These are phyloP conservation scores for Amanita pseudoporphyria DNA, from an alignment of 768 basidiomycete species.

Conservation along the genomic window DNA sequence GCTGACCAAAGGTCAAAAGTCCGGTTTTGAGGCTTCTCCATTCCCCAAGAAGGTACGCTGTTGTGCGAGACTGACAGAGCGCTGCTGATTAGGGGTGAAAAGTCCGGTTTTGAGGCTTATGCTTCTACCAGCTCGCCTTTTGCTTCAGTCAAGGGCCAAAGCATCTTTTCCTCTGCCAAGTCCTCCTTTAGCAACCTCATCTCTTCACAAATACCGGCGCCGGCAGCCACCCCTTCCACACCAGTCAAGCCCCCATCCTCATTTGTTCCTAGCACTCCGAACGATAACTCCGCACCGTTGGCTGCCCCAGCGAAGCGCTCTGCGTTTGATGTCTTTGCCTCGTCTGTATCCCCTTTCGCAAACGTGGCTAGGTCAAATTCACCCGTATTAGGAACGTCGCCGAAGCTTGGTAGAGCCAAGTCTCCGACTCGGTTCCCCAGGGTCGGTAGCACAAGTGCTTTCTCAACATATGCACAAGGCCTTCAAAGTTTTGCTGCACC, in stretches of 20 bases:
- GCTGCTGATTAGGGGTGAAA: not conserved
- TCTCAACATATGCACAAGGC: constrained; percentile 50
- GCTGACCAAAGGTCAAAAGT: constrained; percentile 23
- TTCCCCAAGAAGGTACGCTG: not conserved
- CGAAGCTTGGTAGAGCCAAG: constrained; percentile 36
- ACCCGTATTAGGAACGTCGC: constrained; percentile 34
- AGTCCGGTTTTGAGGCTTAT: constrained; percentile 77
- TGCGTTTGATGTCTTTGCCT: constrained; percentile 25
- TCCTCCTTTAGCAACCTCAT: constrained; percentile 22
- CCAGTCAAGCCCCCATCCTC: not conserved
- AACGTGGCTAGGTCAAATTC: constrained; percentile 39
- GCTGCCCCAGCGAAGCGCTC: constrained; percentile 22
- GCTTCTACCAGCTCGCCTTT: constrained; percentile 70
- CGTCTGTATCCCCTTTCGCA: constrained; percentile 21
- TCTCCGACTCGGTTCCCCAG: constrained; percentile 44
- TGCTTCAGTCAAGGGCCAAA: constrained; percentile 62
- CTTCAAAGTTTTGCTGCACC: constrained; percentile 35
- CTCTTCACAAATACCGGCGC: constrained; percentile 16
- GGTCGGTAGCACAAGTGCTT: constrained; percentile 38
- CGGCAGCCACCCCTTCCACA: constrained; percentile 6
- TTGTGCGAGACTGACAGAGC: not conserved
- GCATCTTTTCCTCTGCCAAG: constrained; percentile 32
- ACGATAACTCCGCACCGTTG: constrained; percentile 7
- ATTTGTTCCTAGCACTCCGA: constrained; percentile 3
- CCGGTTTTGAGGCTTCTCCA: constrained; percentile 62